Evolutionary conservation across 352 stramenopile species (phyloP).

Genomic region (Blastocystis sp.): DNA sequence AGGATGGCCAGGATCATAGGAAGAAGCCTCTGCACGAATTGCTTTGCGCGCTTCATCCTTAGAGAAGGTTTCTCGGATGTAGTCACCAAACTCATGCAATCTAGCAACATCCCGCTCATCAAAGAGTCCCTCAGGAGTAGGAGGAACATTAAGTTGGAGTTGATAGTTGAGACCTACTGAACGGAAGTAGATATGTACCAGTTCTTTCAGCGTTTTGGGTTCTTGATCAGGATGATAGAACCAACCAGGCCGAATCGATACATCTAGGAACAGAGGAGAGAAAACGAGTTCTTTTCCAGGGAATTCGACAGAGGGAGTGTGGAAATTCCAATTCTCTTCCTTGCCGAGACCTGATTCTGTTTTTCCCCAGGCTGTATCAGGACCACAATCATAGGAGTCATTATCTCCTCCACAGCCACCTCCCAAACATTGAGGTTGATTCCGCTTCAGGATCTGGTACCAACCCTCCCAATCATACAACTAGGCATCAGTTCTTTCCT

Average conservation of each 20-base stretch:
- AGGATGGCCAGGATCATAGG: slow-evolving; percentile 10
- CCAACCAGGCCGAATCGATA: slow-evolving; percentile 60
- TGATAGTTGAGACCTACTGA: slow-evolving; percentile 59
- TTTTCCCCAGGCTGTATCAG: slow-evolving; percentile 49
- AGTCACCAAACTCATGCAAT: slow-evolving; percentile 38
- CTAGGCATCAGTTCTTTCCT: neutral
- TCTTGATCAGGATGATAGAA: slow-evolving; percentile 58
- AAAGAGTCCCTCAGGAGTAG: slow-evolving; percentile 56
- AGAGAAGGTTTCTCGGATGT: slow-evolving; percentile 28
- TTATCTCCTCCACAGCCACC: slow-evolving; percentile 52
- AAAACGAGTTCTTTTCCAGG: slow-evolving; percentile 52
- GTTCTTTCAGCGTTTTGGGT: slow-evolving; percentile 46
- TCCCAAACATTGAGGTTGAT: slow-evolving; percentile 54
- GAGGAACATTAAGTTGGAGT: slow-evolving; percentile 61
- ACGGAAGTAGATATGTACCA: slow-evolving; percentile 62
- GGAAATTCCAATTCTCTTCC: slow-evolving; percentile 58
- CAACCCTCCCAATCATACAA: slow-evolving; percentile 60
- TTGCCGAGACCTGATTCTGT: slow-evolving; percentile 54
- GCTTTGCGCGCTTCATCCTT: slow-evolving; percentile 56
- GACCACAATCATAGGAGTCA: slow-evolving; percentile 51
- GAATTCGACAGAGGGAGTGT: slow-evolving; percentile 58
- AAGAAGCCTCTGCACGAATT: neutral
- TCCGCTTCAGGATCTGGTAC: slow-evolving; percentile 58
- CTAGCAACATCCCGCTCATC: slow-evolving; percentile 18
- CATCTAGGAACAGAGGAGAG: slow-evolving; percentile 51